These are phyloP conservation scores for Dendryphion nanum DNA, from an alignment of 2,329 filamentous ascomycete species.

Conservation along the genomic window DNA sequence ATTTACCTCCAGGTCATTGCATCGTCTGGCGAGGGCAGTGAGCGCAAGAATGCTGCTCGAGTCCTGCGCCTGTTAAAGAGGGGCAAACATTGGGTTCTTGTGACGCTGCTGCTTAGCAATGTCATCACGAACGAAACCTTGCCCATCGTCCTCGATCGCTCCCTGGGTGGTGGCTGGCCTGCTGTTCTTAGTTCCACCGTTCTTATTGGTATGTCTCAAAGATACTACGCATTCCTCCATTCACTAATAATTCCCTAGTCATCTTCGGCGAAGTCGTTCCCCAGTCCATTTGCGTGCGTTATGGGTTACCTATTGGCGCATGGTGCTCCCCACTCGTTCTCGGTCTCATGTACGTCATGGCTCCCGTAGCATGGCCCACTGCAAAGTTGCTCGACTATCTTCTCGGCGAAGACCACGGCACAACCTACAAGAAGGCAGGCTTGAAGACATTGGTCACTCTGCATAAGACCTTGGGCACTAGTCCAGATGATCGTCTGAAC, in stretches of 20 bases:
- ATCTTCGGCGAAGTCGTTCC: conserved; percentile 97
- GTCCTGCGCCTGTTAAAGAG: conserved; percentile 78
- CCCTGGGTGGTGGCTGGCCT: conserved; percentile 89
- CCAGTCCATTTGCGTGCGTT: conserved; percentile 94
- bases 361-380: conserved; percentile 88
- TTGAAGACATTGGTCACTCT: conserved; percentile 94
- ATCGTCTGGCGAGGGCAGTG: conserved; percentile 77
- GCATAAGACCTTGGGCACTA: conserved; percentile 85
- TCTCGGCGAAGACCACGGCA: conserved; percentile 91
- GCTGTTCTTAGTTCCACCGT: conserved; percentile 92
- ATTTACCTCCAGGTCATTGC: conserved; percentile 96
- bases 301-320: conserved; percentile 90
- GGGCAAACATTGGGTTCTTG: conserved; percentile 97
- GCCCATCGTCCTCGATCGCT: conserved; percentile 91
- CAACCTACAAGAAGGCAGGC: conserved; percentile 96
- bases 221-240: conserved; percentile 5
- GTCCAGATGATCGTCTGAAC: conserved; percentile 81
- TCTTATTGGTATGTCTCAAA: conserved; percentile 70
- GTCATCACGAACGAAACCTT: conserved; percentile 56
- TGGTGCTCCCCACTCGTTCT: conserved; percentile 89
- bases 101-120: conserved; percentile 89
- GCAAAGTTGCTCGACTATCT: conserved; percentile 93
- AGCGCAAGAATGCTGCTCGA: conserved; percentile 78
- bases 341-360: conserved; percentile 85
- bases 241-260: conserved; percentile 57